A percentile compares a stretch with the other conserved stretches of the same genome.
Conservation (phyloP, 495 filamentous ascomycete genomes). For the Bacidia gigantensis region DNA sequence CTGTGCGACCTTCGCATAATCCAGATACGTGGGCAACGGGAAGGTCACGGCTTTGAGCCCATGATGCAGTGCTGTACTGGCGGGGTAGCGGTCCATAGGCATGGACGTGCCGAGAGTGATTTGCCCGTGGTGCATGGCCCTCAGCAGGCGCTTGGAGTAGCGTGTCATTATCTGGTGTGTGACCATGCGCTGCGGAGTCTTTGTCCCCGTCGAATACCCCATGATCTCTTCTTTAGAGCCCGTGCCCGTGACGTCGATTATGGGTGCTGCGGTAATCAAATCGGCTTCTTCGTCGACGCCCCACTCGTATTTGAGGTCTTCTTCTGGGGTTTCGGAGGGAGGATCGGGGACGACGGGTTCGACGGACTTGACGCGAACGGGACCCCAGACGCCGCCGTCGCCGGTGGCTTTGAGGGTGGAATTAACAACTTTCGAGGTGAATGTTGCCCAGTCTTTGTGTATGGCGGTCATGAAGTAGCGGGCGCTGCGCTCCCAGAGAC, state of each 20-base stretch:
- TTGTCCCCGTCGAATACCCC: slow-evolving; percentile 41
- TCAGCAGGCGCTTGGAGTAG: slow-evolving; percentile 46
- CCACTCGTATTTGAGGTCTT: slow-evolving; percentile 51
- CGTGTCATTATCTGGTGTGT: slow-evolving; percentile 50
- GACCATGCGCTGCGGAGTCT: slow-evolving; percentile 49
- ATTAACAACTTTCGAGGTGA: slow-evolving; percentile 36
- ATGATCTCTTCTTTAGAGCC: slow-evolving; percentile 50
- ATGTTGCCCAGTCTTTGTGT: slow-evolving; percentile 46
- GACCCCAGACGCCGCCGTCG: slow-evolving; percentile 45
- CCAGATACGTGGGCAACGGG: slow-evolving; percentile 58
- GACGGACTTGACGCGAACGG: slow-evolving; percentile 37
- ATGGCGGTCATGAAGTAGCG: slow-evolving; percentile 54
- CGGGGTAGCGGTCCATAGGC: slow-evolving; percentile 56
- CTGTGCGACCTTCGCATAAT: slow-evolving; percentile 41
- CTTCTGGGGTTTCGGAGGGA: slow-evolving; percentile 35
- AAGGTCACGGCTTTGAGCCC: slow-evolving; percentile 57
- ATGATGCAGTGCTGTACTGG: slow-evolving; percentile 50
- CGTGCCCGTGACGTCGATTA: slow-evolving; percentile 52
- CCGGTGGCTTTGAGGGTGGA: slow-evolving; percentile 21
- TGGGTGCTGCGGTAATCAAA: slow-evolving; percentile 54
- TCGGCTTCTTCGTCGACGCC: slow-evolving; percentile 67
- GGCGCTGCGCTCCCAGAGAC: slow-evolving; percentile 61
- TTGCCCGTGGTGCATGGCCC: slow-evolving; percentile 52
- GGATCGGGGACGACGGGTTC: slow-evolving; percentile 45
- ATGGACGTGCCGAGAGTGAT: slow-evolving; percentile 46